A percentile compares a stretch with the other conserved stretches of the same genome.
These are phyloP conservation scores for Tricholoma saponaceum DNA, from an alignment of 768 basidiomycete genomes.

Conservation along the genomic window DNA sequence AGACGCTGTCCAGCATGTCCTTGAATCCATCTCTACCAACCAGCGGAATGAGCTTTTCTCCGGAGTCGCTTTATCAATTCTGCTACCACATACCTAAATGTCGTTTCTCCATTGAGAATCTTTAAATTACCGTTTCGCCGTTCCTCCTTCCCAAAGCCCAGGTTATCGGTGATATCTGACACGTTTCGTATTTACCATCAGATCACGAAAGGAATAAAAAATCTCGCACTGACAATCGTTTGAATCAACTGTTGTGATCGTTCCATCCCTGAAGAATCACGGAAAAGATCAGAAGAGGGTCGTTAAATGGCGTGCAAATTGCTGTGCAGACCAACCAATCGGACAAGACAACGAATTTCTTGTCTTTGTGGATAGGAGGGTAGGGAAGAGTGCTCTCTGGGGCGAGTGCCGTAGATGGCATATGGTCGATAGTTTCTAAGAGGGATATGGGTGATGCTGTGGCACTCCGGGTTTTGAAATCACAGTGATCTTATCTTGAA, in stretches of 20 bases:
- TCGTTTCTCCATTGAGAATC: too few relatives aligned
- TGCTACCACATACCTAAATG: too few relatives aligned
- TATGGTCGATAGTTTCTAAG: conserved; percentile 1
- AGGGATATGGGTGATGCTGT: too few relatives aligned
- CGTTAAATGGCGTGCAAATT: not conserved
- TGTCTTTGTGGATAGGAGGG: conserved; percentile 74
- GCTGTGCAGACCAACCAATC: conserved; percentile 67
- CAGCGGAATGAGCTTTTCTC: too few relatives aligned
- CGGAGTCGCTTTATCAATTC: conserved; percentile 15
- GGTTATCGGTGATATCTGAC: too few relatives aligned
- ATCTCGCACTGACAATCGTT: conserved; percentile 72
- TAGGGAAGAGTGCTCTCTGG: conserved; percentile 73
- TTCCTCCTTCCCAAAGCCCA: too few relatives aligned
- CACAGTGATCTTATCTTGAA: too few relatives aligned
- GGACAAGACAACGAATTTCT: conserved; percentile 81
- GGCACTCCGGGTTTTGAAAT: too few relatives aligned
- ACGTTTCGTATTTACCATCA: conserved; percentile 5
- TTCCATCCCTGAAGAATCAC: conserved; percentile 80
- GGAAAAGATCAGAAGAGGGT: not conserved
- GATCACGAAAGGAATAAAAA: not conserved
- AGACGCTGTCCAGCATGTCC: too few relatives aligned
- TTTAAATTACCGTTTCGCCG: too few relatives aligned
- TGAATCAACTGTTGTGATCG: conserved; percentile 89
- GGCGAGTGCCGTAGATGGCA: conserved; percentile 8
- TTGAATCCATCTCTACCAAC: too few relatives aligned